phyloP scores from a whole-genome alignment of 2,329 filamentous ascomycete genomes.

The Talaromyces funiculosus region DNA sequence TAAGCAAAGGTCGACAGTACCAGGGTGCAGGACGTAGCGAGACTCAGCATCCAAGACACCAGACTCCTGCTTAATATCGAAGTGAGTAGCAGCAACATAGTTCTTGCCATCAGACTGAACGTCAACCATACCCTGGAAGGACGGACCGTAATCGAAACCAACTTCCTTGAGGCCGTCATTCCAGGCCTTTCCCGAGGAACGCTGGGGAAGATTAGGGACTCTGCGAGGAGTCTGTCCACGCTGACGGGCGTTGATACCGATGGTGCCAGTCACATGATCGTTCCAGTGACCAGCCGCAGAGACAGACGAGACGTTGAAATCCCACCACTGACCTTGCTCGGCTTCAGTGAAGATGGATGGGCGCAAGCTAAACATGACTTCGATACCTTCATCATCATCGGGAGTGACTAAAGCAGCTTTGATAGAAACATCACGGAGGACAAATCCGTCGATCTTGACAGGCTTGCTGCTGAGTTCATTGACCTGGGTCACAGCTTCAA shows the following conservation, averaged over 20 bases:
- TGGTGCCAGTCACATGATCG: not conserved
- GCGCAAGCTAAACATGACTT: not conserved
- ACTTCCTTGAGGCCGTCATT: not conserved
- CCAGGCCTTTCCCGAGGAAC: conserved; percentile 11
- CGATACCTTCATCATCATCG: conserved; percentile 3
- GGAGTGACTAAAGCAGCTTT: not conserved
- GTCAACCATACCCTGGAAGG: conserved; percentile 8
- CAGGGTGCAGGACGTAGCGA: conserved; percentile 7
- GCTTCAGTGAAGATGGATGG: not conserved
- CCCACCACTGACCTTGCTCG: not conserved
- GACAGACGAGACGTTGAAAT: not conserved
- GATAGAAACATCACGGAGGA: conserved; percentile 15
- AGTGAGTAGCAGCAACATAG: not conserved
- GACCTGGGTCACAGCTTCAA: not conserved
- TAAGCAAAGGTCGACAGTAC: conserved; percentile 17
- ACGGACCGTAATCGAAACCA: conserved; percentile 16
- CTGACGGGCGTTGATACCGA: not conserved
- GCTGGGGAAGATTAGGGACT: not conserved
- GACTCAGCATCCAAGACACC: conserved; percentile 11
- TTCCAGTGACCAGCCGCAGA: not conserved
- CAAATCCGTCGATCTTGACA: not conserved
- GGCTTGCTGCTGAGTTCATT: not conserved
- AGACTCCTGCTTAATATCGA: not conserved
- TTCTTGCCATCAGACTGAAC: not conserved
- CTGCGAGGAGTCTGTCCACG: not conserved